A percentile compares a stretch with the other conserved stretches of the same genome.
Conservation (phyloP, 306 rosid species). For the Quercus parvula region DNA sequence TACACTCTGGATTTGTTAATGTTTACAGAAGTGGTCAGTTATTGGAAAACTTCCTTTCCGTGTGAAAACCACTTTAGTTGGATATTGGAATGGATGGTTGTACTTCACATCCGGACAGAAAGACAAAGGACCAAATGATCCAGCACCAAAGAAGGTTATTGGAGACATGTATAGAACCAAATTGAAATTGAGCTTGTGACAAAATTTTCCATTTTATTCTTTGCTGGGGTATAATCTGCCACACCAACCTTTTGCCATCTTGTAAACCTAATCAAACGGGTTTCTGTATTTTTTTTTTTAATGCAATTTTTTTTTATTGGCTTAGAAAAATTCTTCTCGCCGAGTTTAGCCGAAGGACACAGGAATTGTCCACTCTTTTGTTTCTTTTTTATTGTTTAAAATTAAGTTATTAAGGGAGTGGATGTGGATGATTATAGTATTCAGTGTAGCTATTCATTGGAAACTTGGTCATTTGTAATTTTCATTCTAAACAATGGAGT, state of each 20-base stretch:
- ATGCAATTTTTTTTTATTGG: background rate
- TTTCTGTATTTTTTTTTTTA: background rate
- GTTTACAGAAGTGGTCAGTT: slow-evolving; percentile 82
- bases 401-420: background rate
- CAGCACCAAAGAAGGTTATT: slow-evolving; percentile 77
- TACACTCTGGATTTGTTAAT: background rate
- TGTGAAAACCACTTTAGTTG: slow-evolving; percentile 81
- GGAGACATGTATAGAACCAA: slow-evolving; percentile 87
- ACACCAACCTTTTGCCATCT: background rate
- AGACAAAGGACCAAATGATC: slow-evolving; percentile 84
- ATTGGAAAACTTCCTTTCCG: slow-evolving; percentile 84
- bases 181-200: slow-evolving; percentile 50
- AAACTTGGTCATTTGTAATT: too few species aligned
- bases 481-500: too few species aligned
- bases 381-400: background rate
- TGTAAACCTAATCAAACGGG: background rate
- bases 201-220: background rate
- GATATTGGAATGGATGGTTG: slow-evolving; percentile 87
- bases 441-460: too few species aligned
- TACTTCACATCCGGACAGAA: slow-evolving; percentile 94
- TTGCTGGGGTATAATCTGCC: background rate
- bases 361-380: too few species aligned
- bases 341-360: background rate
- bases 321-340: background rate
- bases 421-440: too few species aligned